Evolutionary conservation across 768 basidiomycete species (phyloP), one percentile per base, ranked within the genome.

Genomic region (Piloderma croceum): DNA sequence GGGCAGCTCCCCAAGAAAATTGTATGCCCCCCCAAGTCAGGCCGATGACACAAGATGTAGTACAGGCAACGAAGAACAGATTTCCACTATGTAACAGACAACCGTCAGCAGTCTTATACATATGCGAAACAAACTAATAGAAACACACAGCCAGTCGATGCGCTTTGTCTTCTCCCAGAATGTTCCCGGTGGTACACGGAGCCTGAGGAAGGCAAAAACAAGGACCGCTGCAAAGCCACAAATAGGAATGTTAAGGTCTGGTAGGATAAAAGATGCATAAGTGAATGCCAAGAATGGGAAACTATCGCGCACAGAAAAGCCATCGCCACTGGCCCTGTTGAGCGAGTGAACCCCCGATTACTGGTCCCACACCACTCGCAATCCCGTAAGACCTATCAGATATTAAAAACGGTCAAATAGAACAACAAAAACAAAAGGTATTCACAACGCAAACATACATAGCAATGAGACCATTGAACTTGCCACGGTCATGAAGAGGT

Each of bases 21-120:
- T 50, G 46, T 18, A 65, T 53, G 2, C 77, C 75, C 13, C 66
- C 76, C 67, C 69, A 75, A 2, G 70, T 74, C 6, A 79, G 52
- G 0, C 53, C 72, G 31, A 75, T 55, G 24, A 68, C 63, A n/a
- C 44, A 48, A 4, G 59, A 45, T 6, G 54, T 52, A 2, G 70
- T 61, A 6, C 62, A 56, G 1, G 57, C 49, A 20, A 72, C 61
- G 12, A 74, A 49, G 6, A 73, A 40, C 2, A 63, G 27, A 39
- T 71, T 73, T 19, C 73, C 74, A 11, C 73, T 69, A 36, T 19
- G 7, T 24, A 13, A 39, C 7, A 38, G 18, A 6, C 15, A 15
- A 27, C 7, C 0, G 27, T 29, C 31, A 11, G 11, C 5, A 3
- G 13, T 20, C 24, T 10, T 46, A 31, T 13, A 6, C 15, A n/a